A percentile compares a stretch with the other conserved stretches of the same genome.
Conservation (phyloP, 179 eudicot species). For the Heliamphora ciliata region DNA sequence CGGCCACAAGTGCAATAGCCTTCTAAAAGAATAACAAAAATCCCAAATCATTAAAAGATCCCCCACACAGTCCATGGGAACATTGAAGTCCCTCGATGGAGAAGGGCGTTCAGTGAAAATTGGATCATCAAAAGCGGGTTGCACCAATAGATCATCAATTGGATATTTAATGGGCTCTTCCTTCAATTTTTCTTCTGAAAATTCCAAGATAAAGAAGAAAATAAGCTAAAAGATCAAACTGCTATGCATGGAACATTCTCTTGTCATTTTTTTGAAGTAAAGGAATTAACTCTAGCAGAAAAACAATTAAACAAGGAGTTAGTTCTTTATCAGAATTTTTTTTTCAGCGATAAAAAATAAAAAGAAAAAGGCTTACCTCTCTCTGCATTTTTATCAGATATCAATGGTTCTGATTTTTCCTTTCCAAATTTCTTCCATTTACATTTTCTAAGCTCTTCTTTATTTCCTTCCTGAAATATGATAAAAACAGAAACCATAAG, state of each 20-base stretch:
- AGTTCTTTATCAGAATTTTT: neutral
- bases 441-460: conserved; percentile 19
- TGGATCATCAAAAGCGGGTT: conserved; percentile 68
- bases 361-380: conserved; percentile 10
- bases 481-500: conserved; percentile 12
- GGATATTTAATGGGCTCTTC: conserved; percentile 65
- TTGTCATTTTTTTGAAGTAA: neutral
- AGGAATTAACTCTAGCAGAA: neutral
- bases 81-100: conserved; percentile 61
- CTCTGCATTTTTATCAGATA: neutral
- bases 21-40: conserved; percentile 77
- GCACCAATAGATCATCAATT: conserved; percentile 77
- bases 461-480: conserved; percentile 23
- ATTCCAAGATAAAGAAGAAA: conserved; percentile 20
- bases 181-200: conserved; percentile 21
- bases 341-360: neutral
- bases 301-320: neutral
- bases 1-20: conserved; percentile 66
- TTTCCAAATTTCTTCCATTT: conserved; percentile 19
- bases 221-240: conserved; percentile 1
- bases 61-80: conserved; percentile 80
- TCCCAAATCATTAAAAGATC: conserved; percentile 94
- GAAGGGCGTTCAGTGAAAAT: conserved; percentile 63
- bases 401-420: conserved; percentile 11
- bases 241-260: neutral